Base-by-base conservation (phyloP, 140 eudicot genomes). In the Anethum foeniculum region DNA sequence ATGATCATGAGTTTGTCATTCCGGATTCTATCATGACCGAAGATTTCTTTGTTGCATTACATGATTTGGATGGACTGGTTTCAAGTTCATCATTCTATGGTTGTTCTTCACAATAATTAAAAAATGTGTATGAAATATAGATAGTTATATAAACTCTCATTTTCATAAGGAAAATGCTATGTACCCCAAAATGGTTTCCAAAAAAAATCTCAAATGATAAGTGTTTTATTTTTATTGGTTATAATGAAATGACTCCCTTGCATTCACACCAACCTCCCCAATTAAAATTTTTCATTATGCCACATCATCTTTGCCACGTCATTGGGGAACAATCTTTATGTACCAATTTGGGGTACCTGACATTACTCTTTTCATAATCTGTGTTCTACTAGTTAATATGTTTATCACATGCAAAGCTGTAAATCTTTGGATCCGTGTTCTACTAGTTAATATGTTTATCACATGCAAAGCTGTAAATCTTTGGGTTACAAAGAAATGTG, bases 31-130 rank as follows among this genome's bases (percentile, higher is more conserved):
- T 83, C 21, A 78, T 91, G 36, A 81, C 68, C 21, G 98, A 90
- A 47, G 92, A 93, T 85, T 91, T 93, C 89, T 93, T 87, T 23
- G 90, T 85, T 80, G 96, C 92, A 18, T 87, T 93, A 32, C 93
- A 91, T 67, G 73, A 67, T 79, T 83, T 93, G 41, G 90, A 87
- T 77, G 93, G 83, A 9, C 75, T 81, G 23, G 43, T 68, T 69
- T 82, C 86, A 56, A 87, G 82, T 16, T 68, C 86, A 56, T 73
- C 87, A 41, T 71, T 64, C 49, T 32, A 82, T 34, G 52, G 71
- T 80, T 81, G 85, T 25, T 58, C 79, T 60, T 60, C 16, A 25
- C 69, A 60, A n/a, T 60, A 12, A 25, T 11, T 0, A 10, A 3
- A 10, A 3, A 62, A 9, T 62, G 5, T 62, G 16, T 62, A 25